These are phyloP conservation scores for Saposhnikovia divaricata DNA, from an alignment of 129 eudicot genomes.

Conservation along the genomic window DNA sequence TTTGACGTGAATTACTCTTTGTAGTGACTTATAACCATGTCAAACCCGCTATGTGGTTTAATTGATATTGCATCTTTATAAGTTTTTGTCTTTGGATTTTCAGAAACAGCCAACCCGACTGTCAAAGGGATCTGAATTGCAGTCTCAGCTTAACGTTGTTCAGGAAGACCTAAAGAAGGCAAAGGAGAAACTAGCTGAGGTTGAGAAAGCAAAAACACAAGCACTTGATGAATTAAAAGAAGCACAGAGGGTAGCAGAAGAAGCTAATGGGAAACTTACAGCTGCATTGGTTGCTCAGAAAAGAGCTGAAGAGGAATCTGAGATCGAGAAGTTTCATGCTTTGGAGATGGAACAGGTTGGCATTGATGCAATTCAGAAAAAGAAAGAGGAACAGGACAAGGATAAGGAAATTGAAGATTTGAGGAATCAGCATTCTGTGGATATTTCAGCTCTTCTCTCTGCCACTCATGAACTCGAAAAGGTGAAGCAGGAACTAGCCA, in stretches of 20 bases:
- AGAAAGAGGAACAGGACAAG: slow-evolving; percentile 66
- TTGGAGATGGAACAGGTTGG: slow-evolving; percentile 90
- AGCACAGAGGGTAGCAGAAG: slow-evolving; percentile 64
- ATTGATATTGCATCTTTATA: neutral
- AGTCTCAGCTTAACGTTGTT: slow-evolving; percentile 53
- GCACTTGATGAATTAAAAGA: slow-evolving; percentile 65
- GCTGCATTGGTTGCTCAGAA: slow-evolving; percentile 80
- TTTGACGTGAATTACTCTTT: neutral
- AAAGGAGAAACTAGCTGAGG: slow-evolving; percentile 50
- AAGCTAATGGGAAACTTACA: slow-evolving; percentile 67
- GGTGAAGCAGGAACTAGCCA: slow-evolving; percentile 67
- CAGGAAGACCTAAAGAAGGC: slow-evolving; percentile 85
- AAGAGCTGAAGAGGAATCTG: slow-evolving; percentile 73
- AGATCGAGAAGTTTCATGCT: slow-evolving; percentile 94
- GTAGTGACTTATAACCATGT: neutral
- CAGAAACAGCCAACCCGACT: slow-evolving; percentile 70
- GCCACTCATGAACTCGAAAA: slow-evolving; percentile 78
- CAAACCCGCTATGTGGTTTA: neutral
- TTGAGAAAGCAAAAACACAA: slow-evolving; percentile 73
- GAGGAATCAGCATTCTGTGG: slow-evolving; percentile 66
- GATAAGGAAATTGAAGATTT: slow-evolving; percentile 73
- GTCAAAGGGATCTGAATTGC: slow-evolving; percentile 66
- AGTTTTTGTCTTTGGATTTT: slow-evolving; percentile 1
- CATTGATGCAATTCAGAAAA: slow-evolving; percentile 67
- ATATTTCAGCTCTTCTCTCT: slow-evolving; percentile 68